These are phyloP conservation scores for Pontederia crassipes DNA, from an alignment of 176 grass and related monocot genomes.

Conservation along the genomic window DNA sequence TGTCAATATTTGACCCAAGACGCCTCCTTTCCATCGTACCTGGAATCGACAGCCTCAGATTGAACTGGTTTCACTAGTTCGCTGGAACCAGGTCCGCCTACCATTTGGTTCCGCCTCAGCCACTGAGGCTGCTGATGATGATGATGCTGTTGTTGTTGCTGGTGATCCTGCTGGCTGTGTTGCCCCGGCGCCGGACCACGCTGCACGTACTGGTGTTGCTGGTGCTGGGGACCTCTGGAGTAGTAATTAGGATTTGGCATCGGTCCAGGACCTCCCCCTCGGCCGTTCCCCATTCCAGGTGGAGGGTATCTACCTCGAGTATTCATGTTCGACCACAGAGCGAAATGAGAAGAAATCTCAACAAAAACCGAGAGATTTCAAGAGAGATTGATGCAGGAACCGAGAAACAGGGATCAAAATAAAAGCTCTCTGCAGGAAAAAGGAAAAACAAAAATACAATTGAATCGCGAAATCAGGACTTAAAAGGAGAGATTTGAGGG, in stretches of 20 bases:
- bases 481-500: too few species aligned
- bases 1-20: not conserved
- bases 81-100: slow-evolving; percentile 22
- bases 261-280: not conserved
- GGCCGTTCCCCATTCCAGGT: not conserved
- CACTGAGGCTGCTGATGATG: slow-evolving; percentile 50
- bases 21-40: slow-evolving; percentile 21
- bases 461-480: too few species aligned
- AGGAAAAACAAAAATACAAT: too few species aligned
- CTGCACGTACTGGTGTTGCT: slow-evolving; percentile 11
- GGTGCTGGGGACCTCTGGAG: not conserved
- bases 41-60: slow-evolving; percentile 31
- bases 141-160: slow-evolving; percentile 21
- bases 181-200: not conserved
- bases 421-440: too few species aligned
- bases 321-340: not conserved
- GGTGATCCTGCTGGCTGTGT: not conserved
- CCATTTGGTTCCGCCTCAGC: slow-evolving; percentile 42
- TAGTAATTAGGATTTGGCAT: slow-evolving; percentile 1
- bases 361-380: too few species aligned
- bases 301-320: slow-evolving; percentile 11
- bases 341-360: too few species aligned
- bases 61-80: slow-evolving; percentile 22
- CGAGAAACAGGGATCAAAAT: too few species aligned
- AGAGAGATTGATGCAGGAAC: too few species aligned